phyloP scores from a whole-genome alignment of 495 filamentous ascomycete genomes.

The Tetracladium setigerum region DNA sequence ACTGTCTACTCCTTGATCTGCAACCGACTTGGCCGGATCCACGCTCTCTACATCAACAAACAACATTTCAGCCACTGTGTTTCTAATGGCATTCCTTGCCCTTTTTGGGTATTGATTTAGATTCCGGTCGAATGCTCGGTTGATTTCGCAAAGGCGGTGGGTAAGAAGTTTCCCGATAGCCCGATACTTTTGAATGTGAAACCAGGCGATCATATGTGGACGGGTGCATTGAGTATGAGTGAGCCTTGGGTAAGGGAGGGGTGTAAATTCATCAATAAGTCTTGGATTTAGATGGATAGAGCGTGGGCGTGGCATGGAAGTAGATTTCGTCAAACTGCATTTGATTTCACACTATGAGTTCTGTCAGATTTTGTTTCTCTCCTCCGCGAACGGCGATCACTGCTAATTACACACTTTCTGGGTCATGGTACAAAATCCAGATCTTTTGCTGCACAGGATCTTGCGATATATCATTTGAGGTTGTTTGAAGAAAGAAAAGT shows the following conservation, averaged over 20 bases:
- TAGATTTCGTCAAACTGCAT: no score
- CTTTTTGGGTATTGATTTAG: no score
- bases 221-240: not conserved
- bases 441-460: no score
- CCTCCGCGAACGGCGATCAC: no score
- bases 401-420: no score
- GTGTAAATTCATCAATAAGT: constrained; percentile 3
- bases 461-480: no score
- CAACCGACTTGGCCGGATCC: constrained; percentile 18
- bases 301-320: not conserved
- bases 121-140: constrained; percentile 4
- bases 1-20: constrained; percentile 28
- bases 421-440: no score
- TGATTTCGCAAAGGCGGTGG: constrained; percentile 1
- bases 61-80: constrained; percentile 18
- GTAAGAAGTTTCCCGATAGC: constrained; percentile 4
- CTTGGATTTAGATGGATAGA: constrained; percentile 1
- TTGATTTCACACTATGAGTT: no score
- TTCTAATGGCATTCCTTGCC: constrained; percentile 13
- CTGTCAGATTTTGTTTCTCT: no score
- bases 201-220: constrained; percentile 13
- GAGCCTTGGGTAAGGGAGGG: constrained; percentile 8
- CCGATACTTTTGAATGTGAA: not conserved
- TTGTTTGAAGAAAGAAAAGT: no score
- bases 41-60: constrained; percentile 16